Base-by-base conservation (phyloP, 352 stramenopile genomes). In the Phytophthora tubulina region DNA sequence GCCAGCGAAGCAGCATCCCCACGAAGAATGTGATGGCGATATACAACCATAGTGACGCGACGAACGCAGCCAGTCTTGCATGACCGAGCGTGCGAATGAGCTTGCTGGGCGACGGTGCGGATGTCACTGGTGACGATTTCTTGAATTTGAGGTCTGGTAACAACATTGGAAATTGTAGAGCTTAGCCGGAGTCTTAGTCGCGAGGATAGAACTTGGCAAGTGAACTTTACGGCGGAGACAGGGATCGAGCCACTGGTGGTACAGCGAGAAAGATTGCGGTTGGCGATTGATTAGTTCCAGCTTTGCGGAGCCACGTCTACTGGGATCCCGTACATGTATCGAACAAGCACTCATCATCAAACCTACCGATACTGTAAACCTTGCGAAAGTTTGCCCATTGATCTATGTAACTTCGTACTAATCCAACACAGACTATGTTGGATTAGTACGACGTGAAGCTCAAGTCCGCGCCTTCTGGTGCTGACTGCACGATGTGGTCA, bases 401-500 rank as follows among this genome's bases (percentile, higher is more conserved):
- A 27, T 27, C 21, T 2, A 27, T 27, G 21, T 27, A 27, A 27
- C 21, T 27, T 27, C 21, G 21, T 27, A 27, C 21, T 27, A 27
- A 27, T 27, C 21, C 21, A 27, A 1, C 1, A 27, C 21, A 27
- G 21, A 60, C 49, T 21, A 49, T 13, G 15, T 58, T 10, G 21
- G 21, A 27, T 27, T 46, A 79, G 46, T 79, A 81, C 39, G 62
- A 70, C 9, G 84, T 85, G 58, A 91, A 92, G 50, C 76, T 85
- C 51, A 93, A 57, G 54, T 89, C 65, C 4, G 81, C 80, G 27
- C 71, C 80, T 8, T 63, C 9, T 0, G 82, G 84, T 14, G 84
- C 80, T 10, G 82, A 82, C 41, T 68, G 52, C 9, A 84, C 73
- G 36, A 93, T 78, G 70, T 91, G 85, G 41, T 88, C 75, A 2